Conservation (phyloP, 257 asterid genomes). For the Linaria vulgaris region DNA sequence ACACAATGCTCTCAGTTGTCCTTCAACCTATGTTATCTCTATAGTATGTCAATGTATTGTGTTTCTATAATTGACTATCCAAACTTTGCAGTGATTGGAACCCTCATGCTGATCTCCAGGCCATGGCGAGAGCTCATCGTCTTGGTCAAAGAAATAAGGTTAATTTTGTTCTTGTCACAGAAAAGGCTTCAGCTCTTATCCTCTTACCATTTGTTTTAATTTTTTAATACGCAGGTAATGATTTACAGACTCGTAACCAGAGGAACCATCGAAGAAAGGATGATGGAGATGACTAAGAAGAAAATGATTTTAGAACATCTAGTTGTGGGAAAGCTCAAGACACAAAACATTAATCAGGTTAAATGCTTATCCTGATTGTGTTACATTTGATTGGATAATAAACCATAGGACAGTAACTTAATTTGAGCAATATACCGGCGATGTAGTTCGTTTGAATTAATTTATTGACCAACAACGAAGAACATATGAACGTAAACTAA, state of each 20-base stretch:
- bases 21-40: slow-evolving; percentile 8
- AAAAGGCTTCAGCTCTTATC: slow-evolving; percentile 20
- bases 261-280: slow-evolving; percentile 96
- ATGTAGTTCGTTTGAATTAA: slow-evolving; percentile 4
- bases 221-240: slow-evolving; percentile 70
- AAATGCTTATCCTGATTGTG: slow-evolving; percentile 12
- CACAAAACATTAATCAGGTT: slow-evolving; percentile 94
- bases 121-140: slow-evolving; percentile 99
- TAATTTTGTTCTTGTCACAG: slow-evolving; percentile 27
- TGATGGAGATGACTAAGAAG: slow-evolving; percentile 99
- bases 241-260: slow-evolving; percentile 79
- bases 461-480: background rate
- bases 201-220: slow-evolving; percentile 23
- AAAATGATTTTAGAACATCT: slow-evolving; percentile 98
- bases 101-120: slow-evolving; percentile 99
- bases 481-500: background rate
- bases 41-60: slow-evolving; percentile 13
- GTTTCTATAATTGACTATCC: slow-evolving; percentile 28
- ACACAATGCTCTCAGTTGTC: background rate
- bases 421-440: slow-evolving; percentile 11
- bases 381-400: background rate
- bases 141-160: slow-evolving; percentile 99
- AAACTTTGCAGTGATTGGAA: slow-evolving; percentile 97
- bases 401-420: slow-evolving; percentile 2
- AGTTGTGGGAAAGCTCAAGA: slow-evolving; percentile 91